Conservation (phyloP, 2,329 filamentous ascomycete species). For the Epichloe hybrida region DNA sequence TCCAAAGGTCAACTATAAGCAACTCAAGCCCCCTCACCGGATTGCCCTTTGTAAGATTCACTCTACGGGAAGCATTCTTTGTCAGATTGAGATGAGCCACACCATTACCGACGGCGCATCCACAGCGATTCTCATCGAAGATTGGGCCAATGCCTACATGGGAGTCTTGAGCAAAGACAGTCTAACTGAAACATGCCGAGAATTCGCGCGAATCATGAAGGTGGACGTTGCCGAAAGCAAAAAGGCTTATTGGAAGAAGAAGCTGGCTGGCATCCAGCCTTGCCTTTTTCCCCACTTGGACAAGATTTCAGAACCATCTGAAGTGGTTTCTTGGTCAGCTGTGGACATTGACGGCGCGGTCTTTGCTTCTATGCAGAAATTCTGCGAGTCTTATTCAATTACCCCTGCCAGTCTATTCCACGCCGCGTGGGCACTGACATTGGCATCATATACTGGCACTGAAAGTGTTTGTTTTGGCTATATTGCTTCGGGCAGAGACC, state of each 20-base stretch:
- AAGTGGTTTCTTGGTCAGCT: not conserved
- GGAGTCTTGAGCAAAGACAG: not conserved
- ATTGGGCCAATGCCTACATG: slow-evolving; percentile 3
- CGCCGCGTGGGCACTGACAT: slow-evolving; percentile 36
- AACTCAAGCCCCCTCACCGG: slow-evolving; percentile 2
- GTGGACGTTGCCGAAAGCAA: slow-evolving; percentile 1
- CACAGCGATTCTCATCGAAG: slow-evolving; percentile 7
- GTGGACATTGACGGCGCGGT: not conserved
- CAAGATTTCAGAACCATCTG: not conserved
- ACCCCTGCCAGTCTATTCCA: slow-evolving; percentile 38
- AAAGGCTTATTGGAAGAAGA: slow-evolving; percentile 6
- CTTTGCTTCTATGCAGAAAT: slow-evolving; percentile 10
- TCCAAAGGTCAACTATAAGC: not conserved
- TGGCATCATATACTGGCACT: slow-evolving; percentile 32
- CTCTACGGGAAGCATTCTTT: slow-evolving; percentile 7
- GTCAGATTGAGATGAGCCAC: slow-evolving; percentile 22
- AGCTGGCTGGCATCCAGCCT: slow-evolving; percentile 4
- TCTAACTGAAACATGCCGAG: slow-evolving; percentile 2
- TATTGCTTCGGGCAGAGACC: slow-evolving; percentile 38
- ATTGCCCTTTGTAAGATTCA: not conserved
- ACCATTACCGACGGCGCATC: slow-evolving; percentile 22
- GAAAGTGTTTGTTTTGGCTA: slow-evolving; percentile 40
- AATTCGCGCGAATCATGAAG: slow-evolving; percentile 1
- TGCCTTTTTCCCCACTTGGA: slow-evolving; percentile 6
- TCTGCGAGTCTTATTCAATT: slow-evolving; percentile 25